These are phyloP conservation scores for Euptelea pleiosperma DNA, from an alignment of 164 flowering plant genomes.

Conservation along the genomic window DNA sequence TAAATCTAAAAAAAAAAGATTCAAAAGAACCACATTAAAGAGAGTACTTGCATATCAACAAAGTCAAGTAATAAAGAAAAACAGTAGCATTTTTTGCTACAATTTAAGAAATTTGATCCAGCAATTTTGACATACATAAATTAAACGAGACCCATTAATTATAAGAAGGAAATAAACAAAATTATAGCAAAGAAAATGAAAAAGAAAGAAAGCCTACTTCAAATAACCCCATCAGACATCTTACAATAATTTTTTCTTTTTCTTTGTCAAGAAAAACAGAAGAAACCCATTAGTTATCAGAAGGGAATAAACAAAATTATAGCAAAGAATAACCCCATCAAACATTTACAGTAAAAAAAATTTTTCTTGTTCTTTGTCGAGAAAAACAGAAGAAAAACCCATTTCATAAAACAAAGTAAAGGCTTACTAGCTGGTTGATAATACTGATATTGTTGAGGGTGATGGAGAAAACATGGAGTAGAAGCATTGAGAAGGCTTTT, in stretches of 20 bases:
- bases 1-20: background rate
- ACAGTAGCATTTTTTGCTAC: no score
- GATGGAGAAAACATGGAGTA: constrained; percentile 28
- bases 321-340: no score
- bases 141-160: no score
- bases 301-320: background rate
- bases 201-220: background rate
- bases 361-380: no score
- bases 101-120: no score
- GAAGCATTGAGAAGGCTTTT: constrained; percentile 43
- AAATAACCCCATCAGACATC: background rate
- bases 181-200: no score
- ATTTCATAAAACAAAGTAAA: no score
- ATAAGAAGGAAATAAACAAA: no score
- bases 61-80: background rate
- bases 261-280: background rate
- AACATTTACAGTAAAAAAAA: no score
- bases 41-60: background rate
- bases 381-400: no score
- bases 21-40: background rate
- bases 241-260: no score
- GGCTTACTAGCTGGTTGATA: constrained; percentile 53
- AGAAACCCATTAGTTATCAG: background rate
- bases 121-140: no score
- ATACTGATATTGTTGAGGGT: constrained; percentile 36